Percentiles rank a stretch among this genome's conserved stretches.
Evolutionary conservation across 768 basidiomycete genomes (phyloP).

Genomic region (Russula abietina): DNA sequence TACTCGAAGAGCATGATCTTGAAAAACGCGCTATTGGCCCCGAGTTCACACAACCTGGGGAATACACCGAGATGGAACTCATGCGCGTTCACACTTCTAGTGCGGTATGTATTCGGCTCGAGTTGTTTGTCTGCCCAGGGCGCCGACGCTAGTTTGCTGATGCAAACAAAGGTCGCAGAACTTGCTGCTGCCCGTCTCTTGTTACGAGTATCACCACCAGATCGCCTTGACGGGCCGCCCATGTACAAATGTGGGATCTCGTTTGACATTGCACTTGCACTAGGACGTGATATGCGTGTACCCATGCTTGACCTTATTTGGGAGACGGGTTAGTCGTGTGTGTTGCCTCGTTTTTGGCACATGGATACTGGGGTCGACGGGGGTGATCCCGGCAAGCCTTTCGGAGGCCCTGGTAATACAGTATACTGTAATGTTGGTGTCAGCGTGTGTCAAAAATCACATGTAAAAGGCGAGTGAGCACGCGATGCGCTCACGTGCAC

Average conservation of each 20-base stretch:
- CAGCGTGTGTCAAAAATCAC: background rate
- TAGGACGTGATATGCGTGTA: slow-evolving; percentile 58
- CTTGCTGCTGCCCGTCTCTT: slow-evolving; percentile 59
- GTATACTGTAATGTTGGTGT: no score
- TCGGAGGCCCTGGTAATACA: background rate
- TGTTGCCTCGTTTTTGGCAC: background rate
- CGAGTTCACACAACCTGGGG: slow-evolving; percentile 54
- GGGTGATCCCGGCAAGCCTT: background rate
- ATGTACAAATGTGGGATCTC: slow-evolving; percentile 71
- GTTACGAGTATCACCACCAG: slow-evolving; percentile 54
- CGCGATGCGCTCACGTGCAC: background rate
- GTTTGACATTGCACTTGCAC: slow-evolving; percentile 45
- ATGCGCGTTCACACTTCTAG: slow-evolving; percentile 53
- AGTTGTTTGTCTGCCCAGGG: background rate
- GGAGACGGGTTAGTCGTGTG: slow-evolving; percentile 35
- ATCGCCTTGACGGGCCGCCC: slow-evolving; percentile 63
- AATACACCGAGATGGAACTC: slow-evolving; percentile 71
- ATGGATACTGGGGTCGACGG: background rate
- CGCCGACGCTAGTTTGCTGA: background rate
- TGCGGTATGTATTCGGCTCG: slow-evolving; percentile 40
- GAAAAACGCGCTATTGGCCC: slow-evolving; percentile 42
- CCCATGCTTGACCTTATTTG: slow-evolving; percentile 61
- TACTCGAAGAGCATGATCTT: slow-evolving; percentile 66
- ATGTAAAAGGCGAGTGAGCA: no score
- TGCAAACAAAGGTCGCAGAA: slow-evolving; percentile 56